Base-by-base conservation (phyloP, 2,329 filamentous ascomycete genomes). In the Scedosporium aurantiacum region DNA sequence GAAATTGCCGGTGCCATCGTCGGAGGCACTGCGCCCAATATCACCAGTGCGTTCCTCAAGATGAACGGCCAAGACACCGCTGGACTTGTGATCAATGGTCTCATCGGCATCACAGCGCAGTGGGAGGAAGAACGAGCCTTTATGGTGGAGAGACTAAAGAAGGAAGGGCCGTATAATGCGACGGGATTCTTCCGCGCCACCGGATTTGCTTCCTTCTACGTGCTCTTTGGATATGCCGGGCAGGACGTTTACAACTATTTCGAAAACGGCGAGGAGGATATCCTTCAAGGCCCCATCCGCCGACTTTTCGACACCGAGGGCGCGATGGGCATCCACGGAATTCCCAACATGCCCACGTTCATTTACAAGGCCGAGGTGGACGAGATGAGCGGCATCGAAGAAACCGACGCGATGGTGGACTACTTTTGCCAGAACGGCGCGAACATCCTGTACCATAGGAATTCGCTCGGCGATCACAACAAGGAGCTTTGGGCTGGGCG, bases 341-440 rank as follows among this genome's bases (percentile, higher is more conserved):
- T 73, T 0, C 79, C 79, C 1, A 64, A 72, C 41, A 76, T 79
- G 66, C 79, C 79, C 0, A 56, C 80, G 3, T 77, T 76, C 63
- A 67, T 78, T 1, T 80, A 81, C 67, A 80, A 81, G 64, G 74
- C 77, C 0, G 71, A 75, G 40, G 64, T 67, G 8, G 78, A 82
- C 56, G 74, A 80, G 63, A 67, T 79, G 61, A 75, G 72, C 16
- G 66, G 69, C 3, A 68, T 78, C 4, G 68, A 65, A 4, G 74
- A 76, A 28, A 80, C 74, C 1, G 77, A 80, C 60, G 68, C 61
- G 0, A 65, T 80, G n/a, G 70, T 79, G 0, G 61, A 70, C 0
- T 66, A 67, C 16, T 79, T 75, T 60, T 81, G 78, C 63, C 64
- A 63, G 0, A 68, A 67, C 7, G 74, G 74, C 4, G 75, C 71